Base-by-base conservation (phyloP, 2,329 filamentous ascomycete genomes). In the Aspergillus quadricinctus region DNA sequence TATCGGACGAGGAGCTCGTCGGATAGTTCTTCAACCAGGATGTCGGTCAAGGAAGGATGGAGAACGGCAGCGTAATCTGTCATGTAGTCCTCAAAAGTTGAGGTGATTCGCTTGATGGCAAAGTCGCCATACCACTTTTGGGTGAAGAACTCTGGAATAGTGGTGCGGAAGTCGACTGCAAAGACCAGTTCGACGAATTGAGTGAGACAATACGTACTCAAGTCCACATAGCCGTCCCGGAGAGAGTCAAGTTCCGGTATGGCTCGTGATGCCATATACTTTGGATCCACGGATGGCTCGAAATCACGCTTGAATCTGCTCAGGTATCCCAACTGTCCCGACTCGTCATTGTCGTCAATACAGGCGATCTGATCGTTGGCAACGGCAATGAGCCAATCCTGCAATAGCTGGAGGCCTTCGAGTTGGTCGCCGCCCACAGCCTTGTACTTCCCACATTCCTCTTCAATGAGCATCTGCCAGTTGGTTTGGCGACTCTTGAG, bases 321-420 rank as follows among this genome's bases (percentile, higher is more conserved):
- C 50, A 97, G 82, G 77, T 97, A 97, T 29, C 89, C 90, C 27
- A 89, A 79, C 31, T 88, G 86, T 53, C 90, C 88, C 59, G 90
- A 88, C 63, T 88, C 88, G 69, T 82, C 77, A 57, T 84, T 85
- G 72, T 97, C 95, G 72, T 97, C 94, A 68, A 99, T 96, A 74
- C 92, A 97, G 55, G 92, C 92, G 71, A 99, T 97, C 74, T 99
- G 94, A 76, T 99, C 94, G 77, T 99, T 99, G 64, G 95, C 94
- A 56, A 95, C 91, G 48, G 94, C 92, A 53, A 99, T 87, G 55
- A 99, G 87, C 92, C 93, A 99, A 77, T 99, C 94, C 69, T 87
- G 84, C 46, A 87, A 72, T 21, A 81, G 73, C 71, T 96, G 90
- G 28, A 96, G 79, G 3, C 88, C 85, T 71, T 96, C 91, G 67